Evolutionary conservation across 768 basidiomycete genomes (phyloP).

Genomic region (Leccinum longicurvipes): DNA sequence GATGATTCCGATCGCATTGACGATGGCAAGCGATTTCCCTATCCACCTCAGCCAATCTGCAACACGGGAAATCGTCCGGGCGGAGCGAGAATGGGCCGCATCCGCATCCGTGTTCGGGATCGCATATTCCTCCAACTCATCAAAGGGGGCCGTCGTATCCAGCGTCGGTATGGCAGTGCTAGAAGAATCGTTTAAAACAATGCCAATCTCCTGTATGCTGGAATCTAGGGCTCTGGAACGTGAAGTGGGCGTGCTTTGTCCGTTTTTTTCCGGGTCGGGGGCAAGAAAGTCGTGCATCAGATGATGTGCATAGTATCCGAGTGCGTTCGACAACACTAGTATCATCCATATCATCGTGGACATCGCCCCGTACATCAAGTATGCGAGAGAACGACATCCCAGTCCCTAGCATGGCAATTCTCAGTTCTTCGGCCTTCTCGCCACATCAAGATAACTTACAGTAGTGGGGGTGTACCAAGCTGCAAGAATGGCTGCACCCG

Average conservation of each 20-base stretch:
- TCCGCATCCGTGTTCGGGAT: no score
- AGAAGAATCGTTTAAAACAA: no score
- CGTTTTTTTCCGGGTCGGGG: background rate
- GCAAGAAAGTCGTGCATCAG: background rate
- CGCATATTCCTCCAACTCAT: background rate
- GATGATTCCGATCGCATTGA: conserved; percentile 27
- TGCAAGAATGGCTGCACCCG: background rate
- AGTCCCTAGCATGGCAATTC: conserved; percentile 16
- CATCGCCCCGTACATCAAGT: conserved; percentile 27
- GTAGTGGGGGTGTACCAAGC: conserved; percentile 28
- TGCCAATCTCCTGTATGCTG: no score
- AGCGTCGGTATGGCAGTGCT: background rate
- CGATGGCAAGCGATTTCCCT: conserved; percentile 26
- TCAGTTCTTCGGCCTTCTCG: background rate
- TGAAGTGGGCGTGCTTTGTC: background rate
- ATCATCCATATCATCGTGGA: conserved; percentile 31
- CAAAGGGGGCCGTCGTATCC: background rate
- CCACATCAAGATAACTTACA: conserved; percentile 1
- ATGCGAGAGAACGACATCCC: conserved; percentile 34
- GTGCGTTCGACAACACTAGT: conserved; percentile 27
- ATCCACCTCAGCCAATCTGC: conserved; percentile 23
- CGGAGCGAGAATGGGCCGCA: background rate
- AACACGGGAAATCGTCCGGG: background rate
- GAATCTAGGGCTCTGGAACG: background rate
- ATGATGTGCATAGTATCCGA: conserved; percentile 20